Evolutionary conservation across 2,329 filamentous ascomycete species (phyloP), one percentile per base, ranked within the genome.

Genomic region (Exophiala xenobiotica): DNA sequence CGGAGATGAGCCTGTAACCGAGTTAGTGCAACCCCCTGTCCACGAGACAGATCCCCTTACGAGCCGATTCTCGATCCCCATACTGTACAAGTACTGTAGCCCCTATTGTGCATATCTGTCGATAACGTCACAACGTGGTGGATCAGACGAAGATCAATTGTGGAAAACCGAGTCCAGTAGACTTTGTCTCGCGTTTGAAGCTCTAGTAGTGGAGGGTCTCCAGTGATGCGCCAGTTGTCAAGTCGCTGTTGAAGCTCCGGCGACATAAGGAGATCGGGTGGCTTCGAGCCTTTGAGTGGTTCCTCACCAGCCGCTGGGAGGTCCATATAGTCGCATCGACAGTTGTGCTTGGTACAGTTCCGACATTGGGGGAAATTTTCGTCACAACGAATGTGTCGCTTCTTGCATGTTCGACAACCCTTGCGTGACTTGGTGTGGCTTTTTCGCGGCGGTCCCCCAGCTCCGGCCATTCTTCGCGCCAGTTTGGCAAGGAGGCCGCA

Each of bases 381-480:
- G 68, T 99, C 93, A 74, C 93, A 99, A 65, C 93, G 83, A 68
- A 99, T 99, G 73, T 99, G 93, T 68, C 93, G 85, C 69, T 88
- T 86, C 75, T 99, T 99, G 81, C 93, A 99, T 57, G 90, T 96
- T 66, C 95, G 92, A 80, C 93, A 99, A 58, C 93, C 93, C 76
- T 96, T 97, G 68, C 93, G 86, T 65, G 92, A 97, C 78, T 99
- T 99, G 69, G 93, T 99, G 77, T 99, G 93, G 77, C 92, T 96
- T 69, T 82, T 82, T 65, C 83, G 77, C 69, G 92, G 91, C 70
- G 92, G 91, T 78, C 92, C 90, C 74, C 91, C 91, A 68, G 90
- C 89, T 74, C 90, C 90, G 76, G 90, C 88, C 91, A 96, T 96
- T 35, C 39, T 53, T 38, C 45, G 48, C 37, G 41, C 39, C 48